Base-by-base conservation (phyloP, 2,329 filamentous ascomycete genomes). In the Bipolaris cookei region DNA sequence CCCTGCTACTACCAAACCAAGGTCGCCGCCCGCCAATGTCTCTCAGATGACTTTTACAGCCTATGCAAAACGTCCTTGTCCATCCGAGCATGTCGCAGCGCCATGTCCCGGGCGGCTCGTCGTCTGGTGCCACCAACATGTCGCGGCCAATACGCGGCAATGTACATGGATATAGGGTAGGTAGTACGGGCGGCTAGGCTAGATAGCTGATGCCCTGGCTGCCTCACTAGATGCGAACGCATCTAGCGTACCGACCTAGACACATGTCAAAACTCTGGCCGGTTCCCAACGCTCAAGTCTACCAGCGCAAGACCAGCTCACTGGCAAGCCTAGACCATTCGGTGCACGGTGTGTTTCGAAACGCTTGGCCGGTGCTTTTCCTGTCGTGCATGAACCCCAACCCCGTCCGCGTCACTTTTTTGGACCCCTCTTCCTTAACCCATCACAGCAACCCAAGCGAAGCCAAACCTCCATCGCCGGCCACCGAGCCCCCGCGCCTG, bases 281-380 rank as follows among this genome's bases (percentile, higher is more conserved):
- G 35, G 18, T 16, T 35, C 30, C n/a, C 42, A 30, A 41, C 28
- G 18, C n/a, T 34, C 34, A 45, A 51, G 2, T 44, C 34, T 51
- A 35, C 42, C 54, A 46, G 25, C 54, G 39, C 13, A 20, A 21
- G 38, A 5, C 48, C 43, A 47, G 41, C 51, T 56, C 25, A 28
- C 25, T 28, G 7, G 49, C 54, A 56, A 56, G 53, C 53, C 47
- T 37, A 49, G 37, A 20, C 49, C 43, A 18, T 41, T 10, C 3
- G 14, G 49, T 21, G 37, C 41, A 49, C 37, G 47, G 34, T 16
- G 43, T 54, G 54, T 56, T 56, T 56, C 54, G 37, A 56, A 56
- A 56, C 54, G 48, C 54, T 21, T 56, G 54, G 54, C 54, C 54
- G 50, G 54, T 56, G 54, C 54, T 47, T 47, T 13, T 18, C 6